These are phyloP conservation scores for Neofusicoccum cordaticola DNA, from an alignment of 2,329 filamentous ascomycete genomes.

Conservation along the genomic window DNA sequence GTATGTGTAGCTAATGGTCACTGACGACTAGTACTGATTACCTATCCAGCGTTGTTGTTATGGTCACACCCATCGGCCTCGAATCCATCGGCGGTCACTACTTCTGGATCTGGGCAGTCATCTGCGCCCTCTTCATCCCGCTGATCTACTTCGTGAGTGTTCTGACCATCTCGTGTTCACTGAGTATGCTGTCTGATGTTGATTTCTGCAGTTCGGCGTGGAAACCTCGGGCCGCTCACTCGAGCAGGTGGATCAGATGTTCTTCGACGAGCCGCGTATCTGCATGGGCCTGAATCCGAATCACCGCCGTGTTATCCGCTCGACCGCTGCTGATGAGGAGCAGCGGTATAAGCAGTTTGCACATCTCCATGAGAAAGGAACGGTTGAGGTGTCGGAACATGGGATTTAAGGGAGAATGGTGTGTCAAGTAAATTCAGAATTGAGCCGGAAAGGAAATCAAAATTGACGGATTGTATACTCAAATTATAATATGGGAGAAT, in stretches of 20 bases:
- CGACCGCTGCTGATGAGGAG: constrained; percentile 25
- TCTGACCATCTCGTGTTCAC: no score
- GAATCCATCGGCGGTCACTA: constrained; percentile 11
- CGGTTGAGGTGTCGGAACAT: background rate
- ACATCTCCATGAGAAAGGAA: background rate
- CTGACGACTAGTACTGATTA: no score
- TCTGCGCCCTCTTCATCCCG: constrained; percentile 10
- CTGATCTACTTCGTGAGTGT: constrained; percentile 9
- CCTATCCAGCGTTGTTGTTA: background rate
- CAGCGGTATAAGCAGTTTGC: constrained; percentile 23
- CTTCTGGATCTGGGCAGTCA: constrained; percentile 18
- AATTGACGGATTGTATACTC: no score
- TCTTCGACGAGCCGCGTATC: constrained; percentile 30
- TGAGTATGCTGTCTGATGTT: background rate
- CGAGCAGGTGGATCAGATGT: constrained; percentile 23
- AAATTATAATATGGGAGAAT: no score
- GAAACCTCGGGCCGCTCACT: constrained; percentile 14
- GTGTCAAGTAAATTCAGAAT: background rate
- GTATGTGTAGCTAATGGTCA: background rate
- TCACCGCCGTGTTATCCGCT: constrained; percentile 23
- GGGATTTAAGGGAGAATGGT: background rate
- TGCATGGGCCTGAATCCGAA: constrained; percentile 34
- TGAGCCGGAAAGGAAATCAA: background rate
- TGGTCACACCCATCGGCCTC: constrained; percentile 11
- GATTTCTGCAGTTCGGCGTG: background rate